Evolutionary conservation across 2,329 filamentous ascomycete species (phyloP).

Genomic region (Arthrobotrys sphaeroides): DNA sequence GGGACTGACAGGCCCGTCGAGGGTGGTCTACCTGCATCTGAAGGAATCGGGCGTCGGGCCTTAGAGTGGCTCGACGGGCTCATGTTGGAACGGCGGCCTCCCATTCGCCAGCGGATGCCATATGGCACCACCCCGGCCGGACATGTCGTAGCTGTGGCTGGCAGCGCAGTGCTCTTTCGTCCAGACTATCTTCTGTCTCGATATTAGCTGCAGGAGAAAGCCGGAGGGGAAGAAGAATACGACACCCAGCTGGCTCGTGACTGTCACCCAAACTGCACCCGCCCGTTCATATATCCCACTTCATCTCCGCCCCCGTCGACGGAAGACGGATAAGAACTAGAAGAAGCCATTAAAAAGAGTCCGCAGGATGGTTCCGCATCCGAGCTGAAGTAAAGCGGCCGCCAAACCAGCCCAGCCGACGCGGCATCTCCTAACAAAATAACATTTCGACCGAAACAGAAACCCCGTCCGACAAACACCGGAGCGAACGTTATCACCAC

Average conservation of each 20-base stretch:
- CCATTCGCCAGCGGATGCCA: conserved; percentile 29
- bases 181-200: not conserved
- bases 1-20: not conserved
- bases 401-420: conserved; percentile 1
- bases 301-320: not conserved
- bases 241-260: conserved; percentile 26
- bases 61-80: conserved; percentile 11
- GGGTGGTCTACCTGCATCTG: not conserved
- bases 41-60: not conserved
- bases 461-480: conserved; percentile 33
- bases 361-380: conserved; percentile 22
- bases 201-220: not conserved
- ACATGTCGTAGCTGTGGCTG: conserved; percentile 12
- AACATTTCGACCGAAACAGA: conserved; percentile 17
- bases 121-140: not conserved
- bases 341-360: not conserved
- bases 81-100: conserved; percentile 34
- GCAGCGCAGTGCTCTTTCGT: not conserved
- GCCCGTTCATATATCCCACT: not conserved
- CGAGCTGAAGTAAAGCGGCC: not conserved
- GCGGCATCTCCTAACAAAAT: conserved; percentile 29
- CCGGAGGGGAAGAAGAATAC: conserved; percentile 17
- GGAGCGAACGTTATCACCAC: conserved; percentile 13
- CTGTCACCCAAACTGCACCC: no score
- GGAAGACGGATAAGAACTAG: not conserved